Conservation (phyloP, 805 yeast species). For the Debaryomyces hansenii region DNA sequence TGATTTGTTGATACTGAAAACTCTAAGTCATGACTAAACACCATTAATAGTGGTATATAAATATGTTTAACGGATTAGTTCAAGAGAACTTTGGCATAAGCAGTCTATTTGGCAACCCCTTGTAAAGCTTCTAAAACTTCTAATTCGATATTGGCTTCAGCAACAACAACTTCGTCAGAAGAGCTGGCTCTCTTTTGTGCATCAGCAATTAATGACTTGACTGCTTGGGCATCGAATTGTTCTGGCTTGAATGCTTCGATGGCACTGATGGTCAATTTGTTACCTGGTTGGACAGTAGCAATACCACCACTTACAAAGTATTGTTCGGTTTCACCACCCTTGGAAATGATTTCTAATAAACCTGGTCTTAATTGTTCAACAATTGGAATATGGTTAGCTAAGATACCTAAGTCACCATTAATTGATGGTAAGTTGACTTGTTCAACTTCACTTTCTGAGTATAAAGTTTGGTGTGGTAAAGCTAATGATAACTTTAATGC, state of each 20-base stretch:
- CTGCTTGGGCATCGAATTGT: constrained; percentile 76
- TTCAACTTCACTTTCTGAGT: constrained; percentile 53
- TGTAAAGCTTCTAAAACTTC: constrained; percentile 95
- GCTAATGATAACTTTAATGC: constrained; percentile 86
- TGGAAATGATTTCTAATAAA: constrained; percentile 85
- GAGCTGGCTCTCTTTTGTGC: constrained; percentile 90
- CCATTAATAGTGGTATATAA: constrained; percentile 1
- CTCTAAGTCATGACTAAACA: constrained; percentile 4
- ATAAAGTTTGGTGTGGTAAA: constrained; percentile 79
- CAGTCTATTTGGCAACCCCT: constrained; percentile 65
- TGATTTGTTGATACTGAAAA: neutral
- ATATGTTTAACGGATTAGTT: neutral
- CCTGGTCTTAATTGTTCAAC: constrained; percentile 97
- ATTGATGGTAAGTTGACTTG: constrained; percentile 95
- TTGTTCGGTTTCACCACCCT: constrained; percentile 67
- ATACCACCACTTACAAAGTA: constrained; percentile 95
- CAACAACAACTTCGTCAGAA: constrained; percentile 83
- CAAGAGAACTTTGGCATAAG: constrained; percentile 1
- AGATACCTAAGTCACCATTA: constrained; percentile 94
- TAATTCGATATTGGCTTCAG: constrained; percentile 92
- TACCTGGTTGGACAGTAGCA: constrained; percentile 94
- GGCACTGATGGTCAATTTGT: constrained; percentile 85
- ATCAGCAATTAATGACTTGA: constrained; percentile 80
- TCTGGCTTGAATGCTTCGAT: constrained; percentile 94
- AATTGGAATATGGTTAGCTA: constrained; percentile 97